Base-by-base conservation (phyloP, 208 protist species). In the Trypanosoma boissoni region DNA sequence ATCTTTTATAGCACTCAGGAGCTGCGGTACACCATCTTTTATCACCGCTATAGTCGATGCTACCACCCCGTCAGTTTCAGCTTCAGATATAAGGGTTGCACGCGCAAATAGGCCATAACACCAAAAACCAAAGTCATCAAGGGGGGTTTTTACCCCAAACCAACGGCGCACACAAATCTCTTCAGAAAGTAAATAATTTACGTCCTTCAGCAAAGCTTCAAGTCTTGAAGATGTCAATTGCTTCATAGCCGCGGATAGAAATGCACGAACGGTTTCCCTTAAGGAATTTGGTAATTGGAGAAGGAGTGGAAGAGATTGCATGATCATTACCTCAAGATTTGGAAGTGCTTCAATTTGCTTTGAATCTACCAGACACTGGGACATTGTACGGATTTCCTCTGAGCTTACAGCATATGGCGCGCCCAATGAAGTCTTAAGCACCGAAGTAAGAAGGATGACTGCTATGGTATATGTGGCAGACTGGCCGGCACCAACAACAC, bases 41-140 rank as follows among this genome's bases (percentile, higher is more conserved):
- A 63, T 16, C 1, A 36, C 34, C 32, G 42, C n/a, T 58, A 57
- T 20, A 26, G 48, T 20, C 37, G 48, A 62, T 14, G 9, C 41
- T 16, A 61, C 14, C 20, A 31, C 3, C 34, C 18, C 2, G n/a
- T 37, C 28, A 42, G 14, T 32, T 37, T 70, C 24, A 28, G 36
- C 37, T 36, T 1, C 14, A 8, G 44, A 3, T n/a, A 61, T 9
- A 57, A 70, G 6, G 28, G 26, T 39, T 16, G 56, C 23, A 52
- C 21, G 21, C n/a, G 58, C 37, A 54, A 70, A 70, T 5, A 62
- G 26, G 6, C 31, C 39, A 49, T 70, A 70, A 32, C 64, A 70
- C 55, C 56, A 64, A n/a, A 64, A 9, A 44, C 32, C 49, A 29
- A 50, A 12, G 21, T 57, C 42, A 44, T 34, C 34, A 41, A 58